Base-by-base conservation (phyloP, 371 early-diverging fungal species). In the Zopfochytrium polystomum region DNA sequence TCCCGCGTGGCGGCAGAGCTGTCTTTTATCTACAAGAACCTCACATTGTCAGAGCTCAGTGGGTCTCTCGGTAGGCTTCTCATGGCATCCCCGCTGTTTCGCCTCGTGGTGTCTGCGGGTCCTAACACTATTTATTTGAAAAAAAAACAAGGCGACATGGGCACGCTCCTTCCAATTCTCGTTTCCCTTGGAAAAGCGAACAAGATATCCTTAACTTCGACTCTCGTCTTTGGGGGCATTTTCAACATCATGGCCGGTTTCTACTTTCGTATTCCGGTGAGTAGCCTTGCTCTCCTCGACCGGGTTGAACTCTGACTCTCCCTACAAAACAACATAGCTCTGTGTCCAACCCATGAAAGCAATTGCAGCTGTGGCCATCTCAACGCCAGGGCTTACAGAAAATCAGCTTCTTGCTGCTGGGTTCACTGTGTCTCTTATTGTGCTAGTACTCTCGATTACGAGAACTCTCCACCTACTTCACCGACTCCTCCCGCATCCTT, bases 81-180 rank as follows among this genome's bases (percentile, higher is more conserved):
- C n/a, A n/a, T n/a, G n/a, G n/a, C n/a, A n/a, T n/a, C n/a, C n/a
- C n/a, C n/a, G n/a, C n/a, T n/a, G n/a, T n/a, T n/a, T n/a, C n/a
- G n/a, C n/a, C n/a, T n/a, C n/a, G n/a, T n/a, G n/a, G n/a, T n/a
- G n/a, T n/a, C n/a, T n/a, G n/a, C n/a, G n/a, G n/a, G n/a, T n/a
- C n/a, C n/a, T n/a, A n/a, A n/a, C n/a, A n/a, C n/a, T n/a, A n/a
- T n/a, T n/a, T n/a, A n/a, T n/a, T n/a, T n/a, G n/a, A n/a, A n/a
- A n/a, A n/a, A n/a, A n/a, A n/a, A n/a, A n/a, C n/a, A n/a, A 33
- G 91, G 93, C 49, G 92, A 93, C 73, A 66, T 93, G 22, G 94
- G 92, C 13, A 92, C 94, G 0, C 82, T 93, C 38, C 68, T 93
- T 38, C 95, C 95, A 9, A 85, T 94, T 52, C 84, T 92, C 72